phyloP scores from a whole-genome alignment of 805 yeast genomes.

The Schizosaccharomyces cryophilus region DNA sequence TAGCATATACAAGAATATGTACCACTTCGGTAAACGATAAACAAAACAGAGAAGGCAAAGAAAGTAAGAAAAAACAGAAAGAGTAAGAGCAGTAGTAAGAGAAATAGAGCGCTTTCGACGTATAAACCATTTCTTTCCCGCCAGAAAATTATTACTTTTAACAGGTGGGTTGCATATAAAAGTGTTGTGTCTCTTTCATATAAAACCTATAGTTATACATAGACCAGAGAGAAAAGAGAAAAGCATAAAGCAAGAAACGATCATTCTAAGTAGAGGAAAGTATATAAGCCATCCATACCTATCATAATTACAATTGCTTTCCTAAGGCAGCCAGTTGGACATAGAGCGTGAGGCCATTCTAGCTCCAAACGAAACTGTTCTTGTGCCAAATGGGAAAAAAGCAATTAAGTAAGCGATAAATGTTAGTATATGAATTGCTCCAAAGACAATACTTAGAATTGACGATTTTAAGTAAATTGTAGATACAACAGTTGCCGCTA shows the following conservation, averaged over 20 bases:
- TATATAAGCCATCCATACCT: not conserved
- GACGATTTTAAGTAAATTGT: slow-evolving; percentile 50
- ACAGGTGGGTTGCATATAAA: no score
- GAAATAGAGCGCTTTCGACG: no score
- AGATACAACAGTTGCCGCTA: slow-evolving; percentile 52
- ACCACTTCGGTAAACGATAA: no score
- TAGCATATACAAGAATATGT: no score
- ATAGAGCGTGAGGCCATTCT: not conserved
- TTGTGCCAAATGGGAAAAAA: slow-evolving; percentile 88
- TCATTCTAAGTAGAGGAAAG: not conserved
- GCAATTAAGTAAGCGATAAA: slow-evolving; percentile 76
- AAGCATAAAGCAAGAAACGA: not conserved
- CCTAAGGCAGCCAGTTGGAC: not conserved
- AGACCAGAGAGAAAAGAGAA: not conserved
- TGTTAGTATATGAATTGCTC: slow-evolving; percentile 56
- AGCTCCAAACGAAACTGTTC: slow-evolving; percentile 31
- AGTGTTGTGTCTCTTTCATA: no score
- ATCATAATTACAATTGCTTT: not conserved
- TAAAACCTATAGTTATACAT: no score
- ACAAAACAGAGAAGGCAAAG: no score
- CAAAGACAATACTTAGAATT: slow-evolving; percentile 48
- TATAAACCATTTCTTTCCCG: no score
- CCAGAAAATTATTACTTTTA: no score
- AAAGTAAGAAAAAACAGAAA: no score
- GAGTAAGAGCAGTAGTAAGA: no score